Conservation (phyloP, 2,329 filamentous ascomycete genomes). For the Calonectria ilicicola region DNA sequence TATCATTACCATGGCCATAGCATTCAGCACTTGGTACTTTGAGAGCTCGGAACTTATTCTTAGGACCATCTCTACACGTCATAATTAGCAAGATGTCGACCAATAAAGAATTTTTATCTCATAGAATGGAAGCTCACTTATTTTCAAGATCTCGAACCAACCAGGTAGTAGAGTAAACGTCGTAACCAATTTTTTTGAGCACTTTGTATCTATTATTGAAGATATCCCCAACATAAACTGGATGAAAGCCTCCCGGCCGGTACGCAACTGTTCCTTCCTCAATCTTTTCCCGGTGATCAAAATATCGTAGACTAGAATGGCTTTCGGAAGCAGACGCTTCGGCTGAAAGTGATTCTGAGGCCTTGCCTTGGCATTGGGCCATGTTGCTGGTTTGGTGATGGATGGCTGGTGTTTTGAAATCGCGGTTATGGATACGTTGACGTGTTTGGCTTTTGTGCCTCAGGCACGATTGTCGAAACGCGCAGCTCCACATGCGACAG, state of each 20-base stretch:
- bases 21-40: conserved; percentile 42
- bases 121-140: conserved; percentile 1
- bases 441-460: too few relatives aligned
- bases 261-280: conserved; percentile 26
- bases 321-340: neutral
- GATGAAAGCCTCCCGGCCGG: conserved; percentile 27
- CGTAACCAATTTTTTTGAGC: conserved; percentile 35
- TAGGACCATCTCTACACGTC: neutral
- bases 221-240: conserved; percentile 31
- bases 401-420: too few relatives aligned
- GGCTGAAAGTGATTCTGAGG: neutral
- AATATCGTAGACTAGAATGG: too few relatives aligned
- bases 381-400: neutral
- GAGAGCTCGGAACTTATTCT: conserved; percentile 38
- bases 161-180: conserved; percentile 35
- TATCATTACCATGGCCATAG: conserved; percentile 20
- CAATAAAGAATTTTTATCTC: neutral
- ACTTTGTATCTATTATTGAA: conserved; percentile 25
- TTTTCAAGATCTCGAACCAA: conserved; percentile 21
- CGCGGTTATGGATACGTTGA: too few relatives aligned
- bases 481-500: too few relatives aligned
- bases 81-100: neutral
- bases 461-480: neutral
- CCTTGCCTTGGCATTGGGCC: neutral
- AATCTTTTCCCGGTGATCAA: neutral